Evolutionary conservation across 805 yeast species (phyloP).

Genomic region (Yarrowia divulgata): DNA sequence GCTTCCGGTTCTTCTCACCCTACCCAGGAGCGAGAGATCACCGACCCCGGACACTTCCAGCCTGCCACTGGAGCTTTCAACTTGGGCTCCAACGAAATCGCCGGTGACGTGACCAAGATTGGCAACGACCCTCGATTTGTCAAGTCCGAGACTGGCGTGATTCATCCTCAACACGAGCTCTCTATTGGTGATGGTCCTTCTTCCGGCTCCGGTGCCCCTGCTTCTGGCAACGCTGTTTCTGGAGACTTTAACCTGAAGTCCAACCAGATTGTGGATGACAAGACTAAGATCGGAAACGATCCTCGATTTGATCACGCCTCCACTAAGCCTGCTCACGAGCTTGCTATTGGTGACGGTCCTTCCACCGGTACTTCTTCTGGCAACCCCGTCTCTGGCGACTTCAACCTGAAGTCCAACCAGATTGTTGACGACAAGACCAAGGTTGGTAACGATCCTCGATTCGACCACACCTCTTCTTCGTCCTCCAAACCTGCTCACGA

Average conservation of each 20-base stretch:
- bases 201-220: neutral
- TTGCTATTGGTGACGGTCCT: constrained; percentile 1
- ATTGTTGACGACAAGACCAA: neutral
- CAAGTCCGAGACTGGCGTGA: neutral
- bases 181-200: neutral
- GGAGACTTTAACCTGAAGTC: constrained; percentile 21
- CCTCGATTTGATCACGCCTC: constrained; percentile 7
- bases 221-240: neutral
- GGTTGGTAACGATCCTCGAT: constrained; percentile 4
- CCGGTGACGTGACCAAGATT: constrained; percentile 4
- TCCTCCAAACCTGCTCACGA: constrained; percentile 1
- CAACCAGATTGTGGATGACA: neutral
- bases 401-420: constrained; percentile 10
- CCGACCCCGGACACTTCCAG: constrained; percentile 14
- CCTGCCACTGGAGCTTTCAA: constrained; percentile 16
- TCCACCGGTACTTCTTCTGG: constrained; percentile 6
- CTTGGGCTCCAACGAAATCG: neutral
- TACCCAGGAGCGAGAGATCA: constrained; percentile 6
- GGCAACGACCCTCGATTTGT: constrained; percentile 17
- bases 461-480: neutral
- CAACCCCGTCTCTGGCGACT: constrained; percentile 4
- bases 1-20: neutral
- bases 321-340: neutral
- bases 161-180: too few species aligned
- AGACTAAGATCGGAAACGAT: neutral